Conservation (phyloP, 2,329 filamentous ascomycete genomes). For the Epichloe elymi region DNA sequence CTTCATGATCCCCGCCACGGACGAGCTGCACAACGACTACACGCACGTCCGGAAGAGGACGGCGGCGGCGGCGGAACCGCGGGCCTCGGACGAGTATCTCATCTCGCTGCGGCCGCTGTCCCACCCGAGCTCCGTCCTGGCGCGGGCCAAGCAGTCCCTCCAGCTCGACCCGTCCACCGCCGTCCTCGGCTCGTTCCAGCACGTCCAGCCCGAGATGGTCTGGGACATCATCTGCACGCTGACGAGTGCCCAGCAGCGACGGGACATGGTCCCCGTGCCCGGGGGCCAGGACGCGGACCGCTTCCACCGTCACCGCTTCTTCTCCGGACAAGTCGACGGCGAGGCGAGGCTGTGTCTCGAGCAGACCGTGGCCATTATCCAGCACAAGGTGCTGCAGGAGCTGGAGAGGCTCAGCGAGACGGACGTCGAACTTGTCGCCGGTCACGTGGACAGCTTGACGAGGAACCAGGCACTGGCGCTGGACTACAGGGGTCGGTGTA, state of each 20-base stretch:
- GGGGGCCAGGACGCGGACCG: constrained; percentile 11
- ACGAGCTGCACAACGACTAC: constrained; percentile 44
- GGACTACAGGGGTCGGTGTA: constrained; percentile 35
- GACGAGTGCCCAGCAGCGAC: constrained; percentile 19
- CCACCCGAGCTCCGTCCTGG: constrained; percentile 35
- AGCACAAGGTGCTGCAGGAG: constrained; percentile 28
- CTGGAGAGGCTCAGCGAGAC: constrained; percentile 33
- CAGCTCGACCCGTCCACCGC: constrained; percentile 12
- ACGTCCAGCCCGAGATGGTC: constrained; percentile 40
- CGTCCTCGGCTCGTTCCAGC: constrained; percentile 28
- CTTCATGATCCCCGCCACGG: constrained; percentile 39
- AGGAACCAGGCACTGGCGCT: constrained; percentile 34
- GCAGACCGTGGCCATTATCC: constrained; percentile 27
- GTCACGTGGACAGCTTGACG: constrained; percentile 24
- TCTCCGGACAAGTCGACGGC: constrained; percentile 17
- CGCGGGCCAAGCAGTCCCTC: constrained; percentile 24
- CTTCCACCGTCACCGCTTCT: constrained; percentile 14
- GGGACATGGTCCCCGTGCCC: constrained; percentile 15
- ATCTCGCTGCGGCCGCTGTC: constrained; percentile 37
- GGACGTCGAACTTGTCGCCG: constrained; percentile 29
- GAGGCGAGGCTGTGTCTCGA: constrained; percentile 18
- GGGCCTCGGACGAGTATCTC: constrained; percentile 30
- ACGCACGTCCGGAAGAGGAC: constrained; percentile 39
- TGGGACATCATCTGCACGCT: constrained; percentile 33
- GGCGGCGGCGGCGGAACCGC: constrained; percentile 11